These are phyloP conservation scores for Tolypocladium ovalisporum DNA, from an alignment of 2,329 filamentous ascomycete species.

Conservation along the genomic window DNA sequence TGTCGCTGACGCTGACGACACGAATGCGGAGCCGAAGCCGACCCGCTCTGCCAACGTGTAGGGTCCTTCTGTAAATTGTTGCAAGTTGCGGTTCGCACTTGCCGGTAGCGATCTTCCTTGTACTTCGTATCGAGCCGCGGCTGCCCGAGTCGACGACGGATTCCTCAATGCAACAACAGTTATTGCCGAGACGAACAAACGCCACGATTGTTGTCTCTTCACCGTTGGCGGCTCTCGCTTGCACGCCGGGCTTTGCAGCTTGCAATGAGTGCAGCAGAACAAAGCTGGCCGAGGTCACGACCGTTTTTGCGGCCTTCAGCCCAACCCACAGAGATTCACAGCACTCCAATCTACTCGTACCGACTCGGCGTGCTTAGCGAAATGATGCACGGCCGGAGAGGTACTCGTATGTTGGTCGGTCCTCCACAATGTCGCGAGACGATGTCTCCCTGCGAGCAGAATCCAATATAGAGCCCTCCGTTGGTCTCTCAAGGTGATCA, in stretches of 20 bases:
- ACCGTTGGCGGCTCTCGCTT: neutral
- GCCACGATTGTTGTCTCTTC: neutral
- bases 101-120: neutral
- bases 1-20: neutral
- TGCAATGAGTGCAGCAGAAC: neutral
- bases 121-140: neutral
- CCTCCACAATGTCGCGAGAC: neutral
- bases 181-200: neutral
- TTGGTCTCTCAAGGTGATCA: neutral
- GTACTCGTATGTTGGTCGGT: neutral
- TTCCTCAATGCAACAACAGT: neutral
- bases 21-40: neutral
- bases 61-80: neutral
- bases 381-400: neutral
- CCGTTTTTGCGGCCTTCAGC: neutral
- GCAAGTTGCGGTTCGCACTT: neutral
- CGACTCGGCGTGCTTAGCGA: neutral
- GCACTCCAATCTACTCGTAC: neutral
- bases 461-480: neutral
- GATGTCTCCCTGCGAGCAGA: neutral
- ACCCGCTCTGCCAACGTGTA: neutral
- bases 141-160: neutral
- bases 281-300: neutral
- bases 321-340: too few species aligned
- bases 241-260: neutral